These are phyloP conservation scores for Monsonia emarginata DNA, from an alignment of 441 rosid species.

Conservation along the genomic window DNA sequence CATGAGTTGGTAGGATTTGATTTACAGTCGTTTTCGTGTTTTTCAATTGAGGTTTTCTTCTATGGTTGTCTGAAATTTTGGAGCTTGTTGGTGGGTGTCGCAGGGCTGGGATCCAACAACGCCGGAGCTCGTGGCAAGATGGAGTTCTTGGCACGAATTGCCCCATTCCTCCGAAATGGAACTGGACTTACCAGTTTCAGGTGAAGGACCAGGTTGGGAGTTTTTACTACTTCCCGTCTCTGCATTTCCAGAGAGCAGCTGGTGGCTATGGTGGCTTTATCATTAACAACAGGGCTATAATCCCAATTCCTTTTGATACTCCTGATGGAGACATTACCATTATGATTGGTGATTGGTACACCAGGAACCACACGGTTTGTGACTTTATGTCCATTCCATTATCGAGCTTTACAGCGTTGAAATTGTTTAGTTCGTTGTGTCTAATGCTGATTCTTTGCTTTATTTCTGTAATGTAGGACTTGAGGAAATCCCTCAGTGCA, in stretches of 20 bases:
- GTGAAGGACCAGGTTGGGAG: neutral
- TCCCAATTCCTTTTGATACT: conserved; percentile 71
- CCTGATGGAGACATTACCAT: conserved; percentile 76
- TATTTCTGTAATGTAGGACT: neutral
- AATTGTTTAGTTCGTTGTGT: too few species aligned
- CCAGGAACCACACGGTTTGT: conserved; percentile 59
- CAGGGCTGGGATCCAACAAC: conserved; percentile 4
- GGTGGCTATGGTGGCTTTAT: conserved; percentile 25
- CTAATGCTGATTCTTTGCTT: neutral
- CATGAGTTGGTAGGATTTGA: neutral
- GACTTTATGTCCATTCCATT: neutral
- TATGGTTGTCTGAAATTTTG: neutral
- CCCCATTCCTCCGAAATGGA: neutral
- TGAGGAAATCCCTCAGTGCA: neutral
- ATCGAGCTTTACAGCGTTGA: too few species aligned
- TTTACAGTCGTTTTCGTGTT: neutral
- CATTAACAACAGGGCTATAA: conserved; percentile 67
- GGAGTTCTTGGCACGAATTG: neutral
- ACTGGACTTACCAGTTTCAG: neutral
- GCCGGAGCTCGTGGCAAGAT: neutral
- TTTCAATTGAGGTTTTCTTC: neutral
- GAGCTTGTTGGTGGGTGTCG: neutral
- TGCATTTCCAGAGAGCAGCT: neutral
- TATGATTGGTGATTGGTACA: conserved; percentile 88
- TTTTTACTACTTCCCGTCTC: neutral